phyloP scores from a whole-genome alignment of 2,329 filamentous ascomycete genomes.

The Diaporthe destruens region DNA sequence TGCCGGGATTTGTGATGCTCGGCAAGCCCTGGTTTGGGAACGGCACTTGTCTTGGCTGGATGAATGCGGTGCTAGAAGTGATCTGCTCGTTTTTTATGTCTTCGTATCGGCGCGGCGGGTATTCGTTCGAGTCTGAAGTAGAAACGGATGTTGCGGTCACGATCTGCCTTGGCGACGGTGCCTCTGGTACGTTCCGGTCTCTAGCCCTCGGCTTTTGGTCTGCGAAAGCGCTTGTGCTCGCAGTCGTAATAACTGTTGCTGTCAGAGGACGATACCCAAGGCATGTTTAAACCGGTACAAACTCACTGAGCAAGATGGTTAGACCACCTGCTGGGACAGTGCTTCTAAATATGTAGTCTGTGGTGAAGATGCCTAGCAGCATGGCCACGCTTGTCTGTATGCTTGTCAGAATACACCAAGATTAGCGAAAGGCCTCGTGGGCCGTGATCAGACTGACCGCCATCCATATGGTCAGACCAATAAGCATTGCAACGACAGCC shows the following conservation, averaged over 20 bases:
- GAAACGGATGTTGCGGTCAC: conserved; percentile 55
- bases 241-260: conserved; percentile 54
- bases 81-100: conserved; percentile 60
- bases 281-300: neutral
- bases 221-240: conserved; percentile 54
- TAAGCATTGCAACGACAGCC: conserved; percentile 56
- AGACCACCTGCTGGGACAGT: conserved; percentile 65
- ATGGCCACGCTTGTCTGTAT: conserved; percentile 64
- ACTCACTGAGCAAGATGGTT: conserved; percentile 62
- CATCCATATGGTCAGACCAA: conserved; percentile 65
- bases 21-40: conserved; percentile 49
- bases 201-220: conserved; percentile 46
- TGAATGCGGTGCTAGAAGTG: conserved; percentile 53
- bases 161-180: conserved; percentile 55
- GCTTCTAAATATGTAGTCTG: conserved; percentile 60
- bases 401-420: conserved; percentile 42
- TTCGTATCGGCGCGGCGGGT: conserved; percentile 61
- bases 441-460: conserved; percentile 56
- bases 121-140: conserved; percentile 56
- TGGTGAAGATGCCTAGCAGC: conserved; percentile 60
- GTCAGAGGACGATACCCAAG: conserved; percentile 5
- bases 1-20: conserved; percentile 53
- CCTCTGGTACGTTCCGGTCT: conserved; percentile 53
- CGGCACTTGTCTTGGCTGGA: conserved; percentile 50
- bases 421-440: neutral